Base-by-base conservation (phyloP, 495 filamentous ascomycete genomes). In the Pseudotulostoma volvatum region DNA sequence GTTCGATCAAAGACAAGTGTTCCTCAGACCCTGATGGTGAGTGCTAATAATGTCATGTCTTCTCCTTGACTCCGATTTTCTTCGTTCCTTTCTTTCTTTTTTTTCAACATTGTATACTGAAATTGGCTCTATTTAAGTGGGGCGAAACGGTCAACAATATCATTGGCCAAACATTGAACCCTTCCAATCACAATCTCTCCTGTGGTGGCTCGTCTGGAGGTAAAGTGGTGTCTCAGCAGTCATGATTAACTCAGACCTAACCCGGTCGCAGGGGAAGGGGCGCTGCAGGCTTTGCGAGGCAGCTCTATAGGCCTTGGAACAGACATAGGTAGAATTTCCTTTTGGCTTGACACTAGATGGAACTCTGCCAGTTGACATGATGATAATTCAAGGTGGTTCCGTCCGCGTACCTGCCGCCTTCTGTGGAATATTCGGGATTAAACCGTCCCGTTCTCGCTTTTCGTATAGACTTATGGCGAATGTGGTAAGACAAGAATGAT, bases 401-500 rank as follows among this genome's bases (percentile, higher is more conserved):
- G 68, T 84, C 14, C 62, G 80, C 0, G 72, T 81, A 37, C 80
- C 80, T 1, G 65, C 74, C 18, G 68, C 66, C 1, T 81, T 80
- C 42, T 76, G 76, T 48, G 70, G 64, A 3, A 45, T 77, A 1
- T 81, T 70, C 57, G 75, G 76, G 0, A 32, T 73, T 11, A 51
- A 60, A 15, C 66, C 68, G 7, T 68, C 69, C 0, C 18, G 49
- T 2, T 65, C 63, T 1, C 44, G 67, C 11, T 53, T 68, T 2
- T 64, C 69, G 0, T 70, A 66, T 18, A 43, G 62, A 37, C 57
- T 56, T 4, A 53, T 54, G 23, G 59, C 62, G 2, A 66, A 63
- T 33, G 64, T 11, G 5, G 23, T 28, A n/a, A n/a, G n/a, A n/a
- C n/a, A n/a, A n/a, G n/a, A n/a, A n/a, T n/a, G n/a, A n/a, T n/a